Evolutionary conservation across 2,329 filamentous ascomycete species (phyloP), one percentile per base, ranked within the genome.

Genomic region (Pseudogymnoascus sp.): DNA sequence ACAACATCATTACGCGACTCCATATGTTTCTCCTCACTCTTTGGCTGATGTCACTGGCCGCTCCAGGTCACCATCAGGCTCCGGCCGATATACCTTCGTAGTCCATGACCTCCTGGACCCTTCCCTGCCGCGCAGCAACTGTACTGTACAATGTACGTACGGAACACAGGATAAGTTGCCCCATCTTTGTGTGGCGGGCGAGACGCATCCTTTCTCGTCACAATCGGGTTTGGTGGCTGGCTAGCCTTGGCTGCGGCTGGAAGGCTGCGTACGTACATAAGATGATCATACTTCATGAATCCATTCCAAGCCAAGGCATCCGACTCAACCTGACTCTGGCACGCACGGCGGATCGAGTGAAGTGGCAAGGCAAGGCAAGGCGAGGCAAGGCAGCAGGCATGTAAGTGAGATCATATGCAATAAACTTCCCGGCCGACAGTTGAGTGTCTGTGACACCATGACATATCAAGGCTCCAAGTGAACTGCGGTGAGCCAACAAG

Each of bases 271-370:
- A 47, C 42, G n/a, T 56, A 56, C 50, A 56, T 33, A 18, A 33
- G 50, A 56, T 12, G 50, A 56, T 56, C 50, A 56, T 56, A 56
- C 47, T 56, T 56, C 47, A 56, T 56, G 47, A 56, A 56, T 53
- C 47, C 47, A 53, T 56, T 56, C 25, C 47, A 56, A 56, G 25
- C 47, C 47, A 56, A 33, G 47, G 25, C 25, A 56, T 56, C 47
- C 50, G 25, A 56, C 50, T 56, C 50, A 33, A 56, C 50, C 50
- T 56, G 50, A 56, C 50, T 56, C 50, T 56, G 10, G 25, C 50
- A 33, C 28, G 25, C 50, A 33, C 28, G 16, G 50, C 50, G 50
- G 28, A 33, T 56, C 28, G 50, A 16, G 50, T 56, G 50, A 56
- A 56, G 50, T 56, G 50, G 50, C 50, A 56, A 56, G 50, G 50